Conservation (phyloP, 441 rosid genomes). For the Mallotus repandus region DNA sequence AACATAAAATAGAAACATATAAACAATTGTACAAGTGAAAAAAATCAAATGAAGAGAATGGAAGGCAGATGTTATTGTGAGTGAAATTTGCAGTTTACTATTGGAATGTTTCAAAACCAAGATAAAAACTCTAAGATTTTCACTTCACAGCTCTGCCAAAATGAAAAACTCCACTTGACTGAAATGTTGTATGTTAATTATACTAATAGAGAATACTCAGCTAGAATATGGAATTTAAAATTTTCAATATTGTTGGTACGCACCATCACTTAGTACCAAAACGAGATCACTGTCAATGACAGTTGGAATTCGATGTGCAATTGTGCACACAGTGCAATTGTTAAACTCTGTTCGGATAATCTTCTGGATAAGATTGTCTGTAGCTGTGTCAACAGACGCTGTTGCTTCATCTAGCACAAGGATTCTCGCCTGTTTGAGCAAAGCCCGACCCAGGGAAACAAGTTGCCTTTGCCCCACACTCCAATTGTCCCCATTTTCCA, state of each 20-base stretch:
- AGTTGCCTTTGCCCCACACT: conserved; percentile 99
- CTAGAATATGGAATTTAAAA: not conserved
- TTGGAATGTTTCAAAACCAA: not conserved
- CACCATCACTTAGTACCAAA: conserved; percentile 95
- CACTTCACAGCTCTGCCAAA: not conserved
- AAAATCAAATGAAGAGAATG: no score
- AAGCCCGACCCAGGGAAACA: conserved; percentile 90
- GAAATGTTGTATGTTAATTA: not conserved
- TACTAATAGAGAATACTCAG: not conserved
- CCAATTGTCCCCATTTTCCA: conserved; percentile 99
- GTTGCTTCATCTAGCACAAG: conserved; percentile 99
- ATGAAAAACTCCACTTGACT: not conserved
- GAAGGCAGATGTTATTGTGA: no score
- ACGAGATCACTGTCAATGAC: conserved; percentile 97
- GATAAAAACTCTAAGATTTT: not conserved
- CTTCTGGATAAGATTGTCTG: conserved; percentile 97
- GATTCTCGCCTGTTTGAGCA: conserved; percentile 95
- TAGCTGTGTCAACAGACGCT: conserved; percentile 97
- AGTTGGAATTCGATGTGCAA: conserved; percentile 98
- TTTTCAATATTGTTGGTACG: conserved; percentile 12
- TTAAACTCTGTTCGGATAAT: conserved; percentile 91
- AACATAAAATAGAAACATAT: no score
- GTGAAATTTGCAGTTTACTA: no score
- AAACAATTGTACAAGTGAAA: no score
- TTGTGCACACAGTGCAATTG: conserved; percentile 95